Conservation (phyloP, 2,329 filamentous ascomycete genomes). For the Fusarium guadeloupense region DNA sequence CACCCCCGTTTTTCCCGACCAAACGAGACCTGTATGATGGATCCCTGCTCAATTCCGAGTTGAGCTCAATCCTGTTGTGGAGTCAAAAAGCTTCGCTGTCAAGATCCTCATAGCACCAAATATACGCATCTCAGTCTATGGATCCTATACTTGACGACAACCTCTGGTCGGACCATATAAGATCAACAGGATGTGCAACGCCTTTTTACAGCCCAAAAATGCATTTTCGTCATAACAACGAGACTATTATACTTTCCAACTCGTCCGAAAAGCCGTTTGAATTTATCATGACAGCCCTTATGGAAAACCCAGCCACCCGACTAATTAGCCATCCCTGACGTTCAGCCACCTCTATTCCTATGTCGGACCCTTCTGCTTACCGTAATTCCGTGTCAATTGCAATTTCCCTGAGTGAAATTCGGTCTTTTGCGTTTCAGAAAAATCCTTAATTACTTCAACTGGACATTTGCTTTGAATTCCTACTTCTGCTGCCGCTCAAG, state of each 20-base stretch:
- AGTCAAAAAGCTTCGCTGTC: background rate
- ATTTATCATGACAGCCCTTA: conserved; percentile 28
- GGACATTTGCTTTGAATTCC: background rate
- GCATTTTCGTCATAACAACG: conserved; percentile 8
- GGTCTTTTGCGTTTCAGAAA: background rate
- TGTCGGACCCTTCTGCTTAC: background rate
- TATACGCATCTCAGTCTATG: background rate
- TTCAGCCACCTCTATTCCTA: conserved; percentile 18
- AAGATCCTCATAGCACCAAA: background rate
- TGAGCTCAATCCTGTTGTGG: conserved; percentile 9
- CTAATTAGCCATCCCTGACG: conserved; percentile 16
- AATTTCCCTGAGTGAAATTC: background rate
- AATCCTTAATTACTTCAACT: background rate
- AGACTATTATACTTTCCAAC: conserved; percentile 15
- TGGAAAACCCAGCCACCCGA: conserved; percentile 29
- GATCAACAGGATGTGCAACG: conserved; percentile 8
- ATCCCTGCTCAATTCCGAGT: background rate
- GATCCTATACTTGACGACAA: conserved; percentile 1
- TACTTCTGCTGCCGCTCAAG: background rate
- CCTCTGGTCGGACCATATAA: background rate
- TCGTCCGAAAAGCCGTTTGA: conserved; percentile 2
- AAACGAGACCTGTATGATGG: conserved; percentile 11
- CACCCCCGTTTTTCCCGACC: conserved; percentile 16
- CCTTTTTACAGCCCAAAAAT: background rate
- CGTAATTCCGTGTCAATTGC: background rate